A percentile compares a stretch with the other conserved stretches of the same genome.
Conservation (phyloP, 495 filamentous ascomycete species). For the Neurospora hispaniola region DNA sequence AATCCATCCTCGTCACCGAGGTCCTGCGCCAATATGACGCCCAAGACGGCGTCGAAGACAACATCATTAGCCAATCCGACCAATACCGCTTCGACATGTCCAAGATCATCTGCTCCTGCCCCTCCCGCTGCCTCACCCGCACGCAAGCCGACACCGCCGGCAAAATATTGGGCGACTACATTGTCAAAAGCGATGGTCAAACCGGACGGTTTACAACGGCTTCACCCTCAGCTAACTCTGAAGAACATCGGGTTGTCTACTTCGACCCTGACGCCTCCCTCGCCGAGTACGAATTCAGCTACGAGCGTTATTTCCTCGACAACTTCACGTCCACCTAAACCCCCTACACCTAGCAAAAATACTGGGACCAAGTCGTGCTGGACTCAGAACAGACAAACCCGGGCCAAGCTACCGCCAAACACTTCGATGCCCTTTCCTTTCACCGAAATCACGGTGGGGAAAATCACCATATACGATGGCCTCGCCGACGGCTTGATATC, state of each 20-base stretch:
- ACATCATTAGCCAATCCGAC: constrained; percentile 51
- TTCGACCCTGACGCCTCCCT: constrained; percentile 13
- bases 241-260: constrained; percentile 20
- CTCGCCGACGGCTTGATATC: constrained; percentile 41
- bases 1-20: constrained; percentile 44
- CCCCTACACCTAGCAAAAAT: constrained; percentile 26
- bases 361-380: constrained; percentile 17
- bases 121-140: constrained; percentile 41
- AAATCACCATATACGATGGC: constrained; percentile 48
- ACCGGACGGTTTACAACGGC: constrained; percentile 41
- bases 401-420: constrained; percentile 32
- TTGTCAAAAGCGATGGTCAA: constrained; percentile 22
- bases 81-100: constrained; percentile 47
- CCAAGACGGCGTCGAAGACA: constrained; percentile 52
- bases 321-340: constrained; percentile 20
- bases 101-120: constrained; percentile 41
- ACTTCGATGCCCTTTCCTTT: constrained; percentile 34
- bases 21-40: constrained; percentile 40
- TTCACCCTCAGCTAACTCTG: constrained; percentile 28
- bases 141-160: constrained; percentile 45
- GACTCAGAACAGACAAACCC: constrained; percentile 17
- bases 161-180: constrained; percentile 43
- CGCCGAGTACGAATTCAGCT: constrained; percentile 25
- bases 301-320: constrained; percentile 31
- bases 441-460: constrained; percentile 37